Base-by-base conservation (phyloP, 345 rosid species). In the Arabis alpina region DNA sequence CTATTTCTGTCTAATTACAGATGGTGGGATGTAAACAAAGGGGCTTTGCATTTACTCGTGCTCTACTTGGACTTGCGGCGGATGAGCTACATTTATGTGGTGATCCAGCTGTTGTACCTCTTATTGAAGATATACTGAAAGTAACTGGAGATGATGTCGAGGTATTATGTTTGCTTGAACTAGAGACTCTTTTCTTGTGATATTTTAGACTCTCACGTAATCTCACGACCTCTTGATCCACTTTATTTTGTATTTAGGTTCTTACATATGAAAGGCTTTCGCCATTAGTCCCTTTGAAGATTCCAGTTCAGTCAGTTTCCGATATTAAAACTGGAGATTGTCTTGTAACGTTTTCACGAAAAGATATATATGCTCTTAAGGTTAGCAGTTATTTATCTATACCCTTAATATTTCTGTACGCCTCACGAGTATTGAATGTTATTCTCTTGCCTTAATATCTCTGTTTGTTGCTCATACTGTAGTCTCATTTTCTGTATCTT, bases 61-160 rank as follows among this genome's bases (percentile, higher is more conserved):
- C 98, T 28, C 80, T 93, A 70, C 78, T 93, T 65, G 98, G 96
- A 54, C 82, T 93, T 49, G 82, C 94, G 43, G 91, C 93, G 61
- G 80, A 90, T 64, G 96, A 93, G 78, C 85, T 93, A 68, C 98
- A 93, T 79, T 87, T 93, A 76, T 93, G 98, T 72, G 98, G 98
- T 54, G 98, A 93, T 79, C 77, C 96, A 39, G 97, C 97, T 61
- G 89, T 86, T 0, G 92, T 90, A 68, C 86, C 93, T 63, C 90
- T 90, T 66, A 78, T 93, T 81, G 79, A 87, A 77, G 89, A 88
- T 74, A 88, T 93, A 50, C 79, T 90, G 50, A 76, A 82, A 83
- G 93, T 76, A 64, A 88, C 98, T 42, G 92, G 86, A 25, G 98
- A 93, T 79, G 80, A 81, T 76, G 80, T 93, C 9, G 57, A 83